Evolutionary conservation across 2,329 filamentous ascomycete genomes (phyloP).

Genomic region (Venturiaceae sp.): DNA sequence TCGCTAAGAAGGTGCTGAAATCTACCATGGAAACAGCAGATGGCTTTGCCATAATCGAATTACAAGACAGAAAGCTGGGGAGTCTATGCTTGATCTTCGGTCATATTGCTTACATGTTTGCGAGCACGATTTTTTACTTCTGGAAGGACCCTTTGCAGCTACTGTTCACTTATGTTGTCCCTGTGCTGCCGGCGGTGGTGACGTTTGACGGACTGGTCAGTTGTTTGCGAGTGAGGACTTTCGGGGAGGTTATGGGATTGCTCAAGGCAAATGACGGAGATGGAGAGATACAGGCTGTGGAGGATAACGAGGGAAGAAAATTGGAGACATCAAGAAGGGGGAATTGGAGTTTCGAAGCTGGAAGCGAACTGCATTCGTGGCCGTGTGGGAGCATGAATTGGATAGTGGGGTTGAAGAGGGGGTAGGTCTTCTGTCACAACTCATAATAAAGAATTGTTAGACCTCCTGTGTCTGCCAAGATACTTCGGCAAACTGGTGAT

Average conservation of each 20-base stretch:
- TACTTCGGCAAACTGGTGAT: no score
- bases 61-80: constrained; percentile 49
- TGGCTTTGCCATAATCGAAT: constrained; percentile 63
- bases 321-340: constrained; percentile 18
- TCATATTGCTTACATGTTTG: constrained; percentile 35
- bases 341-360: constrained; percentile 32
- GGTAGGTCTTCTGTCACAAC: no score
- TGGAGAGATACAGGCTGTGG: constrained; percentile 28
- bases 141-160: constrained; percentile 45
- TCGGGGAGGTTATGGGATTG: constrained; percentile 53
- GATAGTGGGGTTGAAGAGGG: constrained; percentile 24
- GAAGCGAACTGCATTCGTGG: constrained; percentile 34
- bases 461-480: no score
- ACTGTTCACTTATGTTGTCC: constrained; percentile 57
- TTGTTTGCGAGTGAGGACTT: constrained; percentile 55
- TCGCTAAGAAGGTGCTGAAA: constrained; percentile 50
- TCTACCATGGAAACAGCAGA: constrained; percentile 56
- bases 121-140: constrained; percentile 44
- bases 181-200: constrained; percentile 57
- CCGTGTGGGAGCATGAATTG: constrained; percentile 38
- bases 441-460: no score
- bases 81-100: constrained; percentile 21
- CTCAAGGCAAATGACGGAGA: constrained; percentile 33
- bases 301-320: not conserved
- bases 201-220: constrained; percentile 62